These are phyloP conservation scores for Dichomitus squalens DNA, from an alignment of 1,284 basidiomycete species.

Conservation along the genomic window DNA sequence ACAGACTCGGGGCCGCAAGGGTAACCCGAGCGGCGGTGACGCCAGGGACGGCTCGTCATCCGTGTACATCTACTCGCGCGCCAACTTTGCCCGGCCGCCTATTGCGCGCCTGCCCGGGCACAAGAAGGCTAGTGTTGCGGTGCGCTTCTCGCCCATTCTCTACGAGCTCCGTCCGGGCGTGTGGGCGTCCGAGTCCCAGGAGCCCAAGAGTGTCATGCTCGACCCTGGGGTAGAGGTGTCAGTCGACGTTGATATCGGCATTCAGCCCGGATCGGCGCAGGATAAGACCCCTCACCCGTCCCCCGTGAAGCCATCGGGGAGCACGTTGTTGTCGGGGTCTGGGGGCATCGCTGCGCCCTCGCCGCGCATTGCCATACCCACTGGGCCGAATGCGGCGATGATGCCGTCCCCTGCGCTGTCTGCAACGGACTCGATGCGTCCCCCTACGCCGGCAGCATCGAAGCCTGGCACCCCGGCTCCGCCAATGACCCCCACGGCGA, in stretches of 20 bases:
- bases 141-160: constrained; percentile 91
- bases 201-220: constrained; percentile 57
- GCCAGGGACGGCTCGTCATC: constrained; percentile 47
- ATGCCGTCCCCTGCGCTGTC: constrained; percentile 62
- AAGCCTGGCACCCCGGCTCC: constrained; percentile 53
- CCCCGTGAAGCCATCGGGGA: constrained; percentile 11
- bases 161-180: constrained; percentile 82
- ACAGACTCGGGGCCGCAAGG: constrained; percentile 56
- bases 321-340: constrained; percentile 1
- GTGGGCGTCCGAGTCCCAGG: constrained; percentile 40
- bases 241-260: constrained; percentile 53
- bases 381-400: constrained; percentile 40
- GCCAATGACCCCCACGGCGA: constrained; percentile 30
- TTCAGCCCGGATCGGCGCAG: constrained; percentile 4
- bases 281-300: constrained; percentile 22
- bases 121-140: constrained; percentile 92
- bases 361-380: constrained; percentile 36
- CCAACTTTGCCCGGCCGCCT: constrained; percentile 89
- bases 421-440: constrained; percentile 54
- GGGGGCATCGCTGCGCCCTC: constrained; percentile 37
- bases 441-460: constrained; percentile 58
- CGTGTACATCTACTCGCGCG: constrained; percentile 95
- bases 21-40: constrained; percentile 44
- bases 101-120: constrained; percentile 96
- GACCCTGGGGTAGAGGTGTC: constrained; percentile 75